These are phyloP conservation scores for Adansonia digitata DNA, from an alignment of 345 rosid genomes.

Conservation along the genomic window DNA sequence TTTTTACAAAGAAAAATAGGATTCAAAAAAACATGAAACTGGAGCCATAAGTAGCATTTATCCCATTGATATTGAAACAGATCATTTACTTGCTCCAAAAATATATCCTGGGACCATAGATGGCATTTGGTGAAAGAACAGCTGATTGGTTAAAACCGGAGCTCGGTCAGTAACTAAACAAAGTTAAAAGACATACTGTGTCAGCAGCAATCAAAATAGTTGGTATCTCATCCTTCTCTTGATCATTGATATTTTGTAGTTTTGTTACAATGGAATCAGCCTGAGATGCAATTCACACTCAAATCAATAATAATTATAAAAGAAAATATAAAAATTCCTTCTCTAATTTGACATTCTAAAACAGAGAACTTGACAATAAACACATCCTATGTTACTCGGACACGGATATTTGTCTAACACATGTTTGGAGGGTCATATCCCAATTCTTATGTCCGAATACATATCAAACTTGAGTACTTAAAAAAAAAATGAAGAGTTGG, in stretches of 20 bases:
- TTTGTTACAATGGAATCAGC: conserved; percentile 62
- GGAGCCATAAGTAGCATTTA: not conserved
- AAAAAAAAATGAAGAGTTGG: too few species aligned
- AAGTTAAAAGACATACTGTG: conserved; percentile 54
- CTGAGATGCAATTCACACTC: conserved; percentile 44
- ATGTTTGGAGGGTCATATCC: too few species aligned
- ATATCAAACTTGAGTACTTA: too few species aligned
- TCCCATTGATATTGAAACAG: not conserved
- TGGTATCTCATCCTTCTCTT: conserved; percentile 30
- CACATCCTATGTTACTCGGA: not conserved
- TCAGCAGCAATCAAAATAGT: conserved; percentile 62
- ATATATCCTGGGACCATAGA: conserved; percentile 40
- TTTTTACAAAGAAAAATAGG: not conserved
- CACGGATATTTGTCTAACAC: too few species aligned
- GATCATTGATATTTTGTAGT: conserved; percentile 29
- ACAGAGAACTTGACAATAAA: not conserved
- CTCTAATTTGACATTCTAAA: not conserved
- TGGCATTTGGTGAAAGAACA: conserved; percentile 27
- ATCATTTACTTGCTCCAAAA: not conserved
- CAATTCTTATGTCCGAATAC: too few species aligned
- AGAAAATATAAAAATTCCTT: not conserved
- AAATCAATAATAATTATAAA: conserved; percentile 4
- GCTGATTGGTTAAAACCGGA: conserved; percentile 9
- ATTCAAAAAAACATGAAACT: not conserved
- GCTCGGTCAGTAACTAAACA: conserved; percentile 4